Conservation (phyloP, 1,284 basidiomycete genomes). For the Microbotryomycetes sp. region DNA sequence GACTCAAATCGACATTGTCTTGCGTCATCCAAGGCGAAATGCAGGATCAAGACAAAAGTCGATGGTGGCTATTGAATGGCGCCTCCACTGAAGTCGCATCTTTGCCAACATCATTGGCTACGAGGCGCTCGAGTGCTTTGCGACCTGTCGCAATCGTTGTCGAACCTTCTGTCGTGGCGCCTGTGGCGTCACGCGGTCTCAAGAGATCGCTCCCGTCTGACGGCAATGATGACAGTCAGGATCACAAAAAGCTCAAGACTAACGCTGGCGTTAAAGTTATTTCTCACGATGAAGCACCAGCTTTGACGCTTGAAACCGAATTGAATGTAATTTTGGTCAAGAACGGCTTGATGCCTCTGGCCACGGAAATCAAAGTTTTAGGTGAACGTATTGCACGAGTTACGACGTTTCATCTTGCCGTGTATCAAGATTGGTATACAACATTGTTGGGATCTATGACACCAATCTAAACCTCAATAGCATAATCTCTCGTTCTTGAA, state of each 20-base stretch:
- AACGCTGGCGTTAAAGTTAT: slow-evolving; percentile 28
- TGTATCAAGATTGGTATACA: slow-evolving; percentile 63
- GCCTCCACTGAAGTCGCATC: not conserved
- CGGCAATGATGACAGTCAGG: slow-evolving; percentile 1
- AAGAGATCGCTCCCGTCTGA: slow-evolving; percentile 10
- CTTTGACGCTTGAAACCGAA: slow-evolving; percentile 15
- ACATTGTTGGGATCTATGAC: too few species aligned
- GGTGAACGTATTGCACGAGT: slow-evolving; percentile 62
- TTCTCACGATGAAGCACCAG: slow-evolving; percentile 40
- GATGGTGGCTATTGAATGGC: slow-evolving; percentile 22
- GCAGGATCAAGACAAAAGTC: slow-evolving; percentile 1
- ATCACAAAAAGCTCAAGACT: slow-evolving; percentile 8
- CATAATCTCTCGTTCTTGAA: too few species aligned
- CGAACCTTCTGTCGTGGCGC: slow-evolving; percentile 7
- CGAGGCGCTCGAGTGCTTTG: not conserved
- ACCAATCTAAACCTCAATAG: too few species aligned
- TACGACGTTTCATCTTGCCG: slow-evolving; percentile 62
- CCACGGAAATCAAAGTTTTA: slow-evolving; percentile 60
- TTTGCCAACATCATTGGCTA: not conserved
- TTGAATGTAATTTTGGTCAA: slow-evolving; percentile 18
- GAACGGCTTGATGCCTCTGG: slow-evolving; percentile 61
- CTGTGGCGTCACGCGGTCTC: slow-evolving; percentile 2
- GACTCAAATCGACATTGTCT: slow-evolving; percentile 59
- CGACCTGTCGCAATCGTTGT: not conserved
- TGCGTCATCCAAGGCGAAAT: slow-evolving; percentile 50